A percentile compares a stretch with the other conserved stretches of the same genome.
phyloP scores from a whole-genome alignment of 768 basidiomycete genomes.

The Vararia minispora region DNA sequence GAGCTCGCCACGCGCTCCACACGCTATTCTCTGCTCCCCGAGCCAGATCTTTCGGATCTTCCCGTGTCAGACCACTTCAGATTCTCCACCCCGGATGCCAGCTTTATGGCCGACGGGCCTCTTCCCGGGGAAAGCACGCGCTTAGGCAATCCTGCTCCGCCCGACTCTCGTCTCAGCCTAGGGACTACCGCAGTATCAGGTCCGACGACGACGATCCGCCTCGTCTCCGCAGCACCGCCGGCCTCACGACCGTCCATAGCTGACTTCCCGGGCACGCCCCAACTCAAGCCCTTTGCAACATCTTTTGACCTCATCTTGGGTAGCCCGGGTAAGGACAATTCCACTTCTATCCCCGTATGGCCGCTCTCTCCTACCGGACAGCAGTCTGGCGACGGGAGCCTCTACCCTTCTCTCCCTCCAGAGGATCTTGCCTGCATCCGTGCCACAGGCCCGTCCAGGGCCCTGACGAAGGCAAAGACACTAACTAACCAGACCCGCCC shows the following conservation, averaged over 20 bases:
- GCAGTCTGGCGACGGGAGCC: constrained; percentile 14
- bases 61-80: constrained; percentile 42
- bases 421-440: constrained; percentile 18
- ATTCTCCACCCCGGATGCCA: constrained; percentile 26
- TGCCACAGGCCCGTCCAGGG: constrained; percentile 23
- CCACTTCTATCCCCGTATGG: constrained; percentile 23
- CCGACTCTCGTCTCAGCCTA: constrained; percentile 49
- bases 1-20: constrained; percentile 9
- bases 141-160: constrained; percentile 50
- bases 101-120: constrained; percentile 26
- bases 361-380: constrained; percentile 26
- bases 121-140: constrained; percentile 50
- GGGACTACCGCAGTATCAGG: constrained; percentile 27
- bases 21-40: constrained; percentile 13
- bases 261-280: constrained; percentile 47
- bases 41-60: constrained; percentile 11
- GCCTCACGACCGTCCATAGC: constrained; percentile 4
- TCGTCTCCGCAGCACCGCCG: constrained; percentile 22
- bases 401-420: constrained; percentile 31
- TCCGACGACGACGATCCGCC: constrained; percentile 32
- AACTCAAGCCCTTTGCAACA: constrained; percentile 53
- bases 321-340: constrained; percentile 29
- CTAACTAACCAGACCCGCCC: constrained; percentile 31
- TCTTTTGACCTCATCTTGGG: constrained; percentile 56
- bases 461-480: constrained; percentile 17